These are phyloP conservation scores for Dacryopinax spathularia DNA, from an alignment of 768 basidiomycete species.

Conservation along the genomic window DNA sequence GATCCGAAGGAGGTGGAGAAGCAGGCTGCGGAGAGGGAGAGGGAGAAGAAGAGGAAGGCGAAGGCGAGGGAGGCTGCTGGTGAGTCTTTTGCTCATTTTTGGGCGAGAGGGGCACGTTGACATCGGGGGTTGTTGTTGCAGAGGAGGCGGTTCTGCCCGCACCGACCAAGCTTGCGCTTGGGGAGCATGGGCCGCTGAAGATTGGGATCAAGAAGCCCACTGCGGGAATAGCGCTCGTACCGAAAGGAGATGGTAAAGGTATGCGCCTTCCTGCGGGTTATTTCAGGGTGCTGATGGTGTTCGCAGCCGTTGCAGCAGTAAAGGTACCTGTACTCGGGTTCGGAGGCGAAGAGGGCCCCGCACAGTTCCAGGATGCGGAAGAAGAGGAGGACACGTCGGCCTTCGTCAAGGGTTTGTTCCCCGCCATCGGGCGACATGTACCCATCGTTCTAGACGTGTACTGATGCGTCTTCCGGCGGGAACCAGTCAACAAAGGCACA, in stretches of 20 bases:
- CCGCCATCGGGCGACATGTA: conserved; percentile 5
- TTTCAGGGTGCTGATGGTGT: too few relatives aligned
- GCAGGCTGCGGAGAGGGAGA: conserved; percentile 33
- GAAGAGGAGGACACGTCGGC: conserved; percentile 17
- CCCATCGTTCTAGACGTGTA: conserved; percentile 1
- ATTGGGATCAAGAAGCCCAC: not conserved
- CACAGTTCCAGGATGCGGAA: conserved; percentile 9
- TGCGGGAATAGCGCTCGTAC: not conserved
- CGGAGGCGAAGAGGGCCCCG: not conserved
- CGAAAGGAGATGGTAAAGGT: conserved; percentile 10
- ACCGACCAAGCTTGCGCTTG: not conserved
- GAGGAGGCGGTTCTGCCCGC: not conserved
- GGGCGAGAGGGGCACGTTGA: not conserved
- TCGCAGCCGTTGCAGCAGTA: not conserved
- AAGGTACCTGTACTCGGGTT: not conserved
- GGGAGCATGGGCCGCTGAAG: not conserved
- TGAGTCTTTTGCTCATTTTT: not conserved
- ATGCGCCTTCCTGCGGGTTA: not conserved
- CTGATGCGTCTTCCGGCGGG: conserved; percentile 2
- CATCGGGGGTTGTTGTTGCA: not conserved
- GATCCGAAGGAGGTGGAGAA: conserved; percentile 23
- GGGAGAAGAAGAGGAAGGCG: conserved; percentile 40
- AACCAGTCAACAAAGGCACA: conserved; percentile 34
- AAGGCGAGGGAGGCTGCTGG: conserved; percentile 30
- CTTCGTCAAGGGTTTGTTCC: not conserved